Conservation (phyloP, 768 basidiomycete genomes). For the Naematelia aurantialba region DNA sequence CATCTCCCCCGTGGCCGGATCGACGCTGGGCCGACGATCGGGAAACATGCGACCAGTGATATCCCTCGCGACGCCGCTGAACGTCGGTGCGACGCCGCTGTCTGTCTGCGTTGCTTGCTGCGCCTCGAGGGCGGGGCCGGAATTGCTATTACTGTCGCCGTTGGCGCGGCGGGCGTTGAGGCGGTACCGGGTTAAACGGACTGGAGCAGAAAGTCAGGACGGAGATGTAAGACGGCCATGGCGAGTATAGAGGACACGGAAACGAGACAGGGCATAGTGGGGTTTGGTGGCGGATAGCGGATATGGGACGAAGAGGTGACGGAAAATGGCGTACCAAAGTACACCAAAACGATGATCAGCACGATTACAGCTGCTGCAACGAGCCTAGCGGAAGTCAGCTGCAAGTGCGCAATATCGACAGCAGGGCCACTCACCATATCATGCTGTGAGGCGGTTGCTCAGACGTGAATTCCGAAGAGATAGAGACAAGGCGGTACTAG, state of each 20-base stretch:
- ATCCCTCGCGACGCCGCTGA: conserved; percentile 9
- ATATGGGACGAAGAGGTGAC: not conserved
- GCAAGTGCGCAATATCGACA: too few species aligned
- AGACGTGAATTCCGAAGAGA: too few species aligned
- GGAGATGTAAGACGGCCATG: not conserved
- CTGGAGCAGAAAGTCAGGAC: not conserved
- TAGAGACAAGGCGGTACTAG: too few species aligned
- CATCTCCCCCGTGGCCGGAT: not conserved
- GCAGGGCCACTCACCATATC: too few species aligned
- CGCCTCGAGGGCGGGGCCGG: not conserved
- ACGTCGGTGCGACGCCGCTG: not conserved
- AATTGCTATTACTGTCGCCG: too few species aligned
- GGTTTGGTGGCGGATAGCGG: not conserved
- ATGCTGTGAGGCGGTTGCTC: too few species aligned
- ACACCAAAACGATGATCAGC: conserved; percentile 9
- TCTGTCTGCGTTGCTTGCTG: conserved; percentile 4
- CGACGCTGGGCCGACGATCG: not conserved
- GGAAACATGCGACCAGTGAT: conserved; percentile 10
- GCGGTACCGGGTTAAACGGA: not conserved
- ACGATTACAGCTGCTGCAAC: conserved; percentile 3
- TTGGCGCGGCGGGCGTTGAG: too few species aligned
- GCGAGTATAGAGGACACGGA: not conserved
- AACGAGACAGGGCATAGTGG: too few species aligned
- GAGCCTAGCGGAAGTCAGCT: too few species aligned
- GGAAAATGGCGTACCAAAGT: not conserved